Evolutionary conservation across 2,329 filamentous ascomycete species (phyloP).

Genomic region (Fusarium zealandicum): DNA sequence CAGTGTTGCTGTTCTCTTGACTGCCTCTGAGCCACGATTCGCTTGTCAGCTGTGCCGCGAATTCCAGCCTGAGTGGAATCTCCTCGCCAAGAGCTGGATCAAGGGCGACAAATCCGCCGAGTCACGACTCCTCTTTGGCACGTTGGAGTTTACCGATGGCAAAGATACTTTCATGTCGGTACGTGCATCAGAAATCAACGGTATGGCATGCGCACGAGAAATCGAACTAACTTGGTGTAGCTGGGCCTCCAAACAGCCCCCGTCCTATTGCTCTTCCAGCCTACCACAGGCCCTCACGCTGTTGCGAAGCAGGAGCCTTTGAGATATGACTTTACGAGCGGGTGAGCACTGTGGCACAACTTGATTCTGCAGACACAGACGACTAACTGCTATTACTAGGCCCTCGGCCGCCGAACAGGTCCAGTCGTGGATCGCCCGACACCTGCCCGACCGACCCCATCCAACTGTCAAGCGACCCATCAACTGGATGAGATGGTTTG

Average conservation of each 20-base stretch:
- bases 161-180: conserved; percentile 88
- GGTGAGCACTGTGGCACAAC: conserved; percentile 59
- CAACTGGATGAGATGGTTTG: conserved; percentile 81
- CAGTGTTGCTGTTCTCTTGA: conserved; percentile 81
- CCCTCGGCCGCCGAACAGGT: conserved; percentile 78
- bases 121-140: conserved; percentile 78
- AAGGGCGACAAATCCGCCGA: conserved; percentile 81
- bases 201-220: background rate
- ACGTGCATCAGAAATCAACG: conserved; percentile 4
- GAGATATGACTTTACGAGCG: conserved; percentile 84
- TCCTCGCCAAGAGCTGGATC: conserved; percentile 85
- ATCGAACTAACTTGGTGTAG: conserved; percentile 54
- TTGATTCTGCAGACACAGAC: background rate
- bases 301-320: conserved; percentile 71
- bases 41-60: conserved; percentile 87
- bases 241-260: conserved; percentile 93
- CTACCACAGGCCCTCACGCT: conserved; percentile 82
- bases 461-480: conserved; percentile 83
- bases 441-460: conserved; percentile 79
- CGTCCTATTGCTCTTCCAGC: conserved; percentile 85
- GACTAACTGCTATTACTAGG: conserved; percentile 51
- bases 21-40: conserved; percentile 82
- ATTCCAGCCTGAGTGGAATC: conserved; percentile 93
- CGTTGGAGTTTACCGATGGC: conserved; percentile 87
- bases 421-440: conserved; percentile 78